These are phyloP conservation scores for Papiliotrema nemorosa DNA, from an alignment of 1,284 basidiomycete species.

Conservation along the genomic window DNA sequence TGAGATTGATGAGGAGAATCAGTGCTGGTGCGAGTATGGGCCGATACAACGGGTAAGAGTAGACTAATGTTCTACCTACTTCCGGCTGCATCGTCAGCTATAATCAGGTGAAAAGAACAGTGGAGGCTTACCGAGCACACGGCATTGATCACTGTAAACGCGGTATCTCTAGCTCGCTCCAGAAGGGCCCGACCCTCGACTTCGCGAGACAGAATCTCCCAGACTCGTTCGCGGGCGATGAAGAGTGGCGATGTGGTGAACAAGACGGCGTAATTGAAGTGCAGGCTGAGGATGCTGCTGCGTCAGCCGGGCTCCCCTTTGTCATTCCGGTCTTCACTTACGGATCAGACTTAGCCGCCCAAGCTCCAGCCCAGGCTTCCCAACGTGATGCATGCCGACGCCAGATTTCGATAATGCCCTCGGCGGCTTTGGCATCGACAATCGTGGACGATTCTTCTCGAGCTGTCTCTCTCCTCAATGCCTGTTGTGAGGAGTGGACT, in stretches of 20 bases:
- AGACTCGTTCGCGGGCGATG: slow-evolving; percentile 27
- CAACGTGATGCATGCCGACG: slow-evolving; percentile 23
- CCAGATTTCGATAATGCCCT: slow-evolving; percentile 29
- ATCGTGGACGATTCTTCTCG: background rate
- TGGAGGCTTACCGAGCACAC: slow-evolving; percentile 34
- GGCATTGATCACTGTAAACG: slow-evolving; percentile 39
- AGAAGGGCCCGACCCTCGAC: slow-evolving; percentile 41
- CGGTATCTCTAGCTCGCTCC: slow-evolving; percentile 43
- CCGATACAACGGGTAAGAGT: slow-evolving; percentile 43
- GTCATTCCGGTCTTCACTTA: too few species aligned
- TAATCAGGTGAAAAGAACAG: background rate
- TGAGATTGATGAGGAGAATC: slow-evolving; percentile 32
- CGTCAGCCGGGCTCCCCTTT: background rate
- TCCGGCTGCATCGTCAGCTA: slow-evolving; percentile 27
- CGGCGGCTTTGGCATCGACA: background rate
- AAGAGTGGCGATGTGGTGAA: slow-evolving; percentile 40
- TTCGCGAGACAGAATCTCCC: slow-evolving; percentile 34
- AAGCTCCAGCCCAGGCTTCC: slow-evolving; percentile 40
- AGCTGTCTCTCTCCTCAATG: background rate
- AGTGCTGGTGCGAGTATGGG: slow-evolving; percentile 43
- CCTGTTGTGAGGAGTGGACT: slow-evolving; percentile 10
- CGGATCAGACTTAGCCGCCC: slow-evolving; percentile 32
- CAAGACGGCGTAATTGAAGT: slow-evolving; percentile 44
- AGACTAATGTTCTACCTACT: slow-evolving; percentile 42
- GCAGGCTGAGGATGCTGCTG: slow-evolving; percentile 38